Conservation (phyloP, 1,139 yeast genomes). For the Yamadazyma sp. region DNA sequence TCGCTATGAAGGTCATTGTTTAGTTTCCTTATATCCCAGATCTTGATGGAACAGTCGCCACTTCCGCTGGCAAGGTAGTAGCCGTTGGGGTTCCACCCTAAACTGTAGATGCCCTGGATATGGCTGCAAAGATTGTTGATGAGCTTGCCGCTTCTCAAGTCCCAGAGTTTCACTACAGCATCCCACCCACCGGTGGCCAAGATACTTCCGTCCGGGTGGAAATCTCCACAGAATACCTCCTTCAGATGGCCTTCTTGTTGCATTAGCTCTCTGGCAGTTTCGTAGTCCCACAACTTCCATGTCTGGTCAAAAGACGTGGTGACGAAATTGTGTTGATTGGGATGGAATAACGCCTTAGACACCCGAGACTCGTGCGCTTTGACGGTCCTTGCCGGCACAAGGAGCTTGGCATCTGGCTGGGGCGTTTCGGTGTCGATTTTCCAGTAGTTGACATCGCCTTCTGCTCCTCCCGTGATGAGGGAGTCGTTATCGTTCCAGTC, state of each 20-base stretch:
- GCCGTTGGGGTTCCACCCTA: conserved; percentile 80
- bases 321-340: conserved; percentile 53
- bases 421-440: conserved; percentile 15
- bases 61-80: conserved; percentile 78
- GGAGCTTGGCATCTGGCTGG: not conserved
- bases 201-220: conserved; percentile 80
- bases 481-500: conserved; percentile 52
- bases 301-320: conserved; percentile 84
- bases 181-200: conserved; percentile 81
- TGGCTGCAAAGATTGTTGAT: conserved; percentile 66
- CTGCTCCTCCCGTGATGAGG: conserved; percentile 62
- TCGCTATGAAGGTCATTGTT: conserved; percentile 19
- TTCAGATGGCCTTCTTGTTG: conserved; percentile 87
- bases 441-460: conserved; percentile 57
- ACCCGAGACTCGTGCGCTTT: conserved; percentile 58
- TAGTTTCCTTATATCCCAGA: conserved; percentile 78
- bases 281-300: conserved; percentile 86
- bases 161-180: conserved; percentile 79
- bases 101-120: conserved; percentile 64
- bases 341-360: conserved; percentile 66
- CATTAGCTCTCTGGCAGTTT: conserved; percentile 29
- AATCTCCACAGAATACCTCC: conserved; percentile 61
- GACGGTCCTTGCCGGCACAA: conserved; percentile 14
- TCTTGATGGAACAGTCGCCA: conserved; percentile 75
- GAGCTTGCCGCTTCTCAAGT: conserved; percentile 73